Evolutionary conservation across 2,329 filamentous ascomycete species (phyloP).

Genomic region (Neopestalotiopsis clavispora): DNA sequence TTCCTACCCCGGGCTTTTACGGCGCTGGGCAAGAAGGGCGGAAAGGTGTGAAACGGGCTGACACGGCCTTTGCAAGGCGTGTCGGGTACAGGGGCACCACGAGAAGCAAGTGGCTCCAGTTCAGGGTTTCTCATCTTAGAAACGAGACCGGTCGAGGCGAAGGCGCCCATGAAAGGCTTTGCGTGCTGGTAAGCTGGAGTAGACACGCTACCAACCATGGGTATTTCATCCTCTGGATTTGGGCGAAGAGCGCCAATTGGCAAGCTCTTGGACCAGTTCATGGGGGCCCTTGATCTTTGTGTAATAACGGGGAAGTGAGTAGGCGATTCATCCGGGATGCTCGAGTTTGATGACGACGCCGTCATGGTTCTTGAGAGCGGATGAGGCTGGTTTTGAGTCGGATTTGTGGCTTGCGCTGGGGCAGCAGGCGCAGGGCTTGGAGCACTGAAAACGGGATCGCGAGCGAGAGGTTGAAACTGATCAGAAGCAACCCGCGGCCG

Average conservation of each 20-base stretch:
- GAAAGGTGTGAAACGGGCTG: constrained; percentile 71
- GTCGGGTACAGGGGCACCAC: constrained; percentile 73
- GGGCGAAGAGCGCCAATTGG: constrained; percentile 48
- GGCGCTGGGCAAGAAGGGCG: constrained; percentile 60
- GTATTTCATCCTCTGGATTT: constrained; percentile 24
- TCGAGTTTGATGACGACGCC: constrained; percentile 84
- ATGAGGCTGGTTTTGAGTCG: constrained; percentile 65
- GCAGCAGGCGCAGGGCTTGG: constrained; percentile 57
- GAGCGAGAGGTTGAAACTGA: constrained; percentile 71
- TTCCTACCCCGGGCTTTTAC: constrained; percentile 64
- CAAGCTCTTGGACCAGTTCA: constrained; percentile 76
- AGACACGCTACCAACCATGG: constrained; percentile 53
- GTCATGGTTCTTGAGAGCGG: constrained; percentile 87
- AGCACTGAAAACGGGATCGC: constrained; percentile 68
- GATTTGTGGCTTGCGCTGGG: constrained; percentile 56
- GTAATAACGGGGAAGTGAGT: constrained; percentile 62
- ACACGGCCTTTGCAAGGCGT: constrained; percentile 92
- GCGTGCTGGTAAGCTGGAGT: constrained; percentile 81
- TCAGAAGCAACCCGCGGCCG: constrained; percentile 80
- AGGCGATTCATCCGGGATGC: constrained; percentile 70
- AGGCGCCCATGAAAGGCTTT: constrained; percentile 80
- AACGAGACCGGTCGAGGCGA: constrained; percentile 92
- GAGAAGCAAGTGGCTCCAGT: constrained; percentile 62
- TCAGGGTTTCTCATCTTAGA: constrained; percentile 90
- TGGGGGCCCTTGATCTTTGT: constrained; percentile 54